Evolutionary conservation across 2,329 filamentous ascomycete genomes (phyloP), one percentile per base, ranked within the genome.

Genomic region (Curvularia hawaiiensis): DNA sequence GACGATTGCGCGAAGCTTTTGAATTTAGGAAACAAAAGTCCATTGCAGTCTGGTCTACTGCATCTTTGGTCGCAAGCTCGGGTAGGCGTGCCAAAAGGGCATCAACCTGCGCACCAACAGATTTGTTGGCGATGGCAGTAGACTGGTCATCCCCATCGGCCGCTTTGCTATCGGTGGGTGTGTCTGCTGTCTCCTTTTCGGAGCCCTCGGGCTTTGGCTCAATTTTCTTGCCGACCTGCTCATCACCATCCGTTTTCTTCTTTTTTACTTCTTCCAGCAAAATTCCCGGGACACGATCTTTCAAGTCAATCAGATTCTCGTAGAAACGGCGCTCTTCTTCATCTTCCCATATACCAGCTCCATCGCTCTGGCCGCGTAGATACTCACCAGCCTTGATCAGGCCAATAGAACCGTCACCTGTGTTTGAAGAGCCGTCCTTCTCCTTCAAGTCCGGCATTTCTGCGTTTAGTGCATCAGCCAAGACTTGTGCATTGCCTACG

Each of bases 1-100:
- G 84, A 48, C 95, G 87, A 75, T 99, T 99, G 31, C 96, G 88
- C 0, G 96, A 99, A 10, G 95, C 95, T 73, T 99, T 99, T 1
- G 95, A 99, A 75, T 99, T 99, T 58, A 99, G 82, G 71, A 97
- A 99, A 78, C 95, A 98, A 73, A 99, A 99, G 71, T 98, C 94
- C 60, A 97, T 90, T 8, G 96, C 95, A 46, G 91, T 88, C 74
- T 97, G 89, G 71, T 99, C 95, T 53, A 97, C 91, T 50, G 88
- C 82, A 50, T 99, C 96, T 72, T 97, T 98, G 70, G 86, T 94
- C 38, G 91, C 94, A 51, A 99, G 81, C 60, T 98, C 94, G 0
- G 93, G 92, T n/a, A 99, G 83, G 22, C 92, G 88, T 22, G 92
- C 85, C 30, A 99, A 82, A 39, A 99, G 82, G 16, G 92, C 90